Evolutionary conservation across 1,139 yeast genomes (phyloP).

Genomic region (Debaryomyces sp.): DNA sequence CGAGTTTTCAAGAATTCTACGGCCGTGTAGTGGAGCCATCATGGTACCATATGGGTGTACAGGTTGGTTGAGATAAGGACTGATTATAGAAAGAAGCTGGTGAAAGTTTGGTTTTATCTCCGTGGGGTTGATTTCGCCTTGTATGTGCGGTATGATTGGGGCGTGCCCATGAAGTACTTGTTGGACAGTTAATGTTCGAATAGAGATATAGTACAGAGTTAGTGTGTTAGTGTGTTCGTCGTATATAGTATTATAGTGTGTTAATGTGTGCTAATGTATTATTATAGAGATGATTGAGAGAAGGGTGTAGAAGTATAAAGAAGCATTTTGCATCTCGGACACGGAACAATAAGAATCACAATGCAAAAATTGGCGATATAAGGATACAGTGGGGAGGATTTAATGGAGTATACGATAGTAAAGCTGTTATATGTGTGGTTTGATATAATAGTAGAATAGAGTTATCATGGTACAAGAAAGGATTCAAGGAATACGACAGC

Average conservation of each 20-base stretch:
- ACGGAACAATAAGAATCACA: neutral
- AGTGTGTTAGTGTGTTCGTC: no score
- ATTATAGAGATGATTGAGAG: neutral
- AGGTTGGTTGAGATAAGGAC: neutral
- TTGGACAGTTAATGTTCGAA: no score
- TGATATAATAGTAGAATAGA: no score
- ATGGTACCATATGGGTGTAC: neutral
- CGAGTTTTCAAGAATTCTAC: neutral
- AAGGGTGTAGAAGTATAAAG: neutral
- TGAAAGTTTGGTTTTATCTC: neutral
- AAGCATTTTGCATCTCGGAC: neutral
- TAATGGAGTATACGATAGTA: neutral
- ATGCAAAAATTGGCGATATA: neutral
- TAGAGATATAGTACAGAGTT: no score
- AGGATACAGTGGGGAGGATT: neutral
- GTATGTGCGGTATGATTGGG: neutral
- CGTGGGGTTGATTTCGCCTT: neutral
- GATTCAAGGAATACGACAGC: no score
- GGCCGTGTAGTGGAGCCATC: neutral
- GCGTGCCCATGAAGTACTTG: no score
- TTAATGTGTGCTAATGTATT: neutral
- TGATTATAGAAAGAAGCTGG: neutral
- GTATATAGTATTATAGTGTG: no score
- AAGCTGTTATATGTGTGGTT: neutral
- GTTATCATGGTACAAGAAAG: no score